These are phyloP conservation scores for Naganishia sp. DNA, from an alignment of 1,284 basidiomycete genomes.

Conservation along the genomic window DNA sequence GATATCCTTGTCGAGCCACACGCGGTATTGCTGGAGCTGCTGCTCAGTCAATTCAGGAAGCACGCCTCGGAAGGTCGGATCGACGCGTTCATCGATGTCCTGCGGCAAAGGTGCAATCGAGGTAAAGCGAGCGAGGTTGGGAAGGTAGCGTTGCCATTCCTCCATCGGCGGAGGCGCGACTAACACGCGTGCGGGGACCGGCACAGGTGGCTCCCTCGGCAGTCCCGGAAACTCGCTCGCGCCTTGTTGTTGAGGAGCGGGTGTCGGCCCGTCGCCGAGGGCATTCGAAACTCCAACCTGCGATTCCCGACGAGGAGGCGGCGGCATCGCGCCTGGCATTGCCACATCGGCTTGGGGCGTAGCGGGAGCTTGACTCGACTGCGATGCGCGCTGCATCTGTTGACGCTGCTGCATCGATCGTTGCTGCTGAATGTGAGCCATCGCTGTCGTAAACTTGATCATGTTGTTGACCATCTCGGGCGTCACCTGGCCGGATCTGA, in stretches of 20 bases:
- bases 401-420: conserved; percentile 37
- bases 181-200: conserved; percentile 44
- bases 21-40: conserved; percentile 58
- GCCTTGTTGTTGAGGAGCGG: background rate
- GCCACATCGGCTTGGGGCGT: conserved; percentile 34
- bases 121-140: conserved; percentile 65
- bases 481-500: conserved; percentile 34
- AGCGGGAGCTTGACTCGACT: conserved; percentile 34
- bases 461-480: conserved; percentile 33
- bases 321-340: conserved; percentile 8
- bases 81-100: conserved; percentile 54
- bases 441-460: conserved; percentile 29
- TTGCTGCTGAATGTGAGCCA: conserved; percentile 35
- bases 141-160: conserved; percentile 52
- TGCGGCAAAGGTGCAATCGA: conserved; percentile 66
- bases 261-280: background rate
- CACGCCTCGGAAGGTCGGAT: conserved; percentile 53
- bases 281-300: background rate
- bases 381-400: conserved; percentile 38
- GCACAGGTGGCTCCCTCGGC: conserved; percentile 18
- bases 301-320: background rate
- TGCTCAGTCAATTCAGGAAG: conserved; percentile 61
- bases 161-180: conserved; percentile 51
- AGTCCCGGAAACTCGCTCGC: conserved; percentile 23
- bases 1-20: conserved; percentile 61